These are phyloP conservation scores for Botrytis squamosa DNA, from an alignment of 2,329 filamentous ascomycete species.

Conservation along the genomic window DNA sequence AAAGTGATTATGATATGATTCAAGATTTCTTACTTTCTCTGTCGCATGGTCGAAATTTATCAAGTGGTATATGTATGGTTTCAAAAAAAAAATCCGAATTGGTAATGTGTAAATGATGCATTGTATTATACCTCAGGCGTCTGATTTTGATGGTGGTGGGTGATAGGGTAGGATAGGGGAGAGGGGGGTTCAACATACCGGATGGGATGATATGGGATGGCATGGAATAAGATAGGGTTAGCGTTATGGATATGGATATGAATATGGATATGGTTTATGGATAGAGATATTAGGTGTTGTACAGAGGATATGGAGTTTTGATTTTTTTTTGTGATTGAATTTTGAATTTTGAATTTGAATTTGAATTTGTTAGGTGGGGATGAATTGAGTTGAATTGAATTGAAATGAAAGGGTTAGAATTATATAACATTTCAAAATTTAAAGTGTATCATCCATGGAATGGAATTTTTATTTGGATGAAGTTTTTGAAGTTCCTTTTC, in stretches of 20 bases:
- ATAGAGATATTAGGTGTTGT: neutral
- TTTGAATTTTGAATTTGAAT: neutral
- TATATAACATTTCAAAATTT: neutral
- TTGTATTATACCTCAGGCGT: neutral
- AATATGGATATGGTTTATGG: neutral
- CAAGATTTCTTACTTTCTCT: neutral
- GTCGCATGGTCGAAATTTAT: neutral
- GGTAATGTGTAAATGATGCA: conserved; percentile 1
- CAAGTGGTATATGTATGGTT: neutral
- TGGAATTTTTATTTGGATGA: no score
- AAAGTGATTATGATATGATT: neutral
- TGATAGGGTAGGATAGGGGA: neutral
- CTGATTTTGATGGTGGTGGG: neutral
- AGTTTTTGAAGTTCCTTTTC: neutral
- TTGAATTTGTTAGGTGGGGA: no score
- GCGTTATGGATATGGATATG: neutral
- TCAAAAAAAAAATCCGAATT: neutral
- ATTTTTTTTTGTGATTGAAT: neutral
- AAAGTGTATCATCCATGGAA: neutral
- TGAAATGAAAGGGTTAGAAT: neutral
- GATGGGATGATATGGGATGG: neutral
- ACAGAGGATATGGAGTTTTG: neutral
- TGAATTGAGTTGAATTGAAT: no score
- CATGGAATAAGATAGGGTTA: neutral
- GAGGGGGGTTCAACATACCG: neutral